These are phyloP conservation scores for Didymella segeticola DNA, from an alignment of 2,329 filamentous ascomycete species.

Conservation along the genomic window DNA sequence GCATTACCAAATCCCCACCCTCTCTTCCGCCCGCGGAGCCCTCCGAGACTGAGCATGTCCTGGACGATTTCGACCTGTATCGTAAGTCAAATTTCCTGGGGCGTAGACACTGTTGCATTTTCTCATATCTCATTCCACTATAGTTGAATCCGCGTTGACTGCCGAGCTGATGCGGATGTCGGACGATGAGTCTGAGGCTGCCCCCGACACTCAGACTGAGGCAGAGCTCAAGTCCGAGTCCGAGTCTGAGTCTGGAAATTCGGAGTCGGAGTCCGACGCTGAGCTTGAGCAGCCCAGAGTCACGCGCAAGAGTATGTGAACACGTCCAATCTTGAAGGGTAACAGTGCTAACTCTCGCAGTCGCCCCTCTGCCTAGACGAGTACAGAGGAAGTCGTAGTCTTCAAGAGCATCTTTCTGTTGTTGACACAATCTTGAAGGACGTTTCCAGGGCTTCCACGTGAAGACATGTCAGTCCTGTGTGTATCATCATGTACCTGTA, in stretches of 20 bases:
- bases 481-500: neutral
- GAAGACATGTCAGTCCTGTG: neutral
- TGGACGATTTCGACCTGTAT: neutral
- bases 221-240: neutral
- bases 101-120: neutral
- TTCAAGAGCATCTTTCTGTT: neutral
- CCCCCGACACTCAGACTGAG: neutral
- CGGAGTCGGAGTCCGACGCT: neutral
- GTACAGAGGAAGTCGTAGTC: neutral
- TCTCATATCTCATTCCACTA: neutral
- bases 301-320: neutral
- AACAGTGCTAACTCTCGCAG: neutral
- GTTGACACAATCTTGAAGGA: neutral
- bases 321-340: neutral
- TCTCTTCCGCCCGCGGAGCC: neutral
- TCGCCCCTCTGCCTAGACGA: neutral
- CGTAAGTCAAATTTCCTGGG: neutral
- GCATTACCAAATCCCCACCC: neutral
- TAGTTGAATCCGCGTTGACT: neutral
- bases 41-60: neutral
- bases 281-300: neutral
- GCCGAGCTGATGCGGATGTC: neutral
- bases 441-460: neutral
- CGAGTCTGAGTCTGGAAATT: neutral
- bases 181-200: neutral